Evolutionary conservation across 129 eudicot genomes (phyloP), one percentile per base, ranked within the genome.

Genomic region (Solidago caesia): DNA sequence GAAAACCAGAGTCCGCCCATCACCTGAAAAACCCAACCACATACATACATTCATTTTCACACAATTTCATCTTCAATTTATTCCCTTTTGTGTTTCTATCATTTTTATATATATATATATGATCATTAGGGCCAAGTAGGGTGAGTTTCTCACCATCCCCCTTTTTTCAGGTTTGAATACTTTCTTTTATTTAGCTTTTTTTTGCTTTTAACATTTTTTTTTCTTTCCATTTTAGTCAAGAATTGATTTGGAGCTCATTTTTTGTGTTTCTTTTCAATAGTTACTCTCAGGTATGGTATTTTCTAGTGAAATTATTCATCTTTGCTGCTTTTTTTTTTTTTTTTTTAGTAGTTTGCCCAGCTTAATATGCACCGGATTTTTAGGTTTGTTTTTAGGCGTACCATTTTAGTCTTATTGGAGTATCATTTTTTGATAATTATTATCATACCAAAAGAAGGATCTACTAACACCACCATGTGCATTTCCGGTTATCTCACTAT

Each of bases 1-100:
- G 52, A 48, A 74, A 63, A 74, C 71, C 70, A 74, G 62, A 74
- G 39, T 33, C 39, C 39, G 39, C 39, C 39, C 39, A 63, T 41
- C 51, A 46, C 52, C 71, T 74, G 78, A 74, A 49, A 45, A 74
- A 42, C 53, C 63, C 14, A 29, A 16, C 48, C 25, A 74, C 78
- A 11, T 27, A 25, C 33, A 29, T n/a, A 46, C 12, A 52, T 52
- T 29, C 13, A 25, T 26, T 27, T 59, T 60, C 45, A 12, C 8
- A 4, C 68, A 25, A 4, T 21, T 21, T 21, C 21, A 21, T 21
- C 21, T 21, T 21, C 21, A 21, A 21, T 46, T 62, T 42, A 14
- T 53, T 42, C 53, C 41, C 16, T 13, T 39, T 53, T 39, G n/a
- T 46, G 58, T 27, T 26, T 9, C 8, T 8, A 33, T 3, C 39